Evolutionary conservation across 495 filamentous ascomycete species (phyloP), one percentile per base, ranked within the genome.

Genomic region (Tetracladium setigerum): DNA sequence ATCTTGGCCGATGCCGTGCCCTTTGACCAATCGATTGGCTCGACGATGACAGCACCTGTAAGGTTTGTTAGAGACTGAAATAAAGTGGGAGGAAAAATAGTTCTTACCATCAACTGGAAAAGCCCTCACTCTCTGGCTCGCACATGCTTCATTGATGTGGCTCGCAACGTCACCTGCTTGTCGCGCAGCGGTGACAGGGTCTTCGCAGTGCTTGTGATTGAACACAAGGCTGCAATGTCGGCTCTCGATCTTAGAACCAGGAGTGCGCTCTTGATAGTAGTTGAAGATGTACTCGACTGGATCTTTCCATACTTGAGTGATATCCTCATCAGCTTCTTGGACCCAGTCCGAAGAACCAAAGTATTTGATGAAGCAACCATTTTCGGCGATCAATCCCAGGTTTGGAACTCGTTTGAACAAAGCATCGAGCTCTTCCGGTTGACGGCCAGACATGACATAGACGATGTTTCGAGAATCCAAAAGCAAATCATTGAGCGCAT

Each of bases 141-240:
- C 77, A 58, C 86, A 95, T 0, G 87, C 84, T 62, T 94, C 89
- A 56, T 95, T 95, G 70, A 96, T 91, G 56, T 95, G 87, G 41
- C 84, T 88, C 3, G 87, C 87, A 60, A 85, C 87, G 59, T 95
- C 90, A 13, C 79, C 83, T 2, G 88, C 89, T 57, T 89, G 84
- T 5, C 89, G 78, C 34, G 70, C 67, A 0, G 89, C 89, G 27
- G 76, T 71, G 27, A 76, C 73, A 43, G 72, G 73, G 58, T 95
- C 87, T 41, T 90, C 87, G 1, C 84, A 84, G 33, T 79, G 78
- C 53, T 84, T 84, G 61, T 92, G 89, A 62, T 92, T 85, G 73
- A 95, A 92, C 45, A 90, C 78, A 11, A 91, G 70, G 1, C 84
- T 90, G 70, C 88, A 95, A 56, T 86, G 84, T 3, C 86, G 82